phyloP scores from a whole-genome alignment of 345 rosid genomes.

The Rhodomyrtus tomentosa region DNA sequence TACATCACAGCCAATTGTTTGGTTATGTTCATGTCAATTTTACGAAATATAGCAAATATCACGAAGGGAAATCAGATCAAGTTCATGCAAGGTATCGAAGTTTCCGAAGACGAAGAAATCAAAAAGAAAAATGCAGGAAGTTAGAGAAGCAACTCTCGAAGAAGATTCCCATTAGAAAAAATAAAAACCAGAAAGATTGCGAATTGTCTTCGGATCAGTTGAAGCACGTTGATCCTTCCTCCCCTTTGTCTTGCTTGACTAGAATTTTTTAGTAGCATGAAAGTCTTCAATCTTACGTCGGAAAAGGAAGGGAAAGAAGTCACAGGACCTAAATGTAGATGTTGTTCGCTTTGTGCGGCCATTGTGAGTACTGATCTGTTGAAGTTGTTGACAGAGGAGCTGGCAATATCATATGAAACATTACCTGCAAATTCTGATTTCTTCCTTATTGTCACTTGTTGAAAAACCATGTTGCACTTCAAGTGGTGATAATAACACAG shows the following conservation, averaged over 20 bases:
- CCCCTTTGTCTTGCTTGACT: not conserved
- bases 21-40: not conserved
- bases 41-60: not conserved
- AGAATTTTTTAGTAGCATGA: not conserved
- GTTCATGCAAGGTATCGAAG: not conserved
- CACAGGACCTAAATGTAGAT: not conserved
- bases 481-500: too few relatives aligned
- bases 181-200: not conserved
- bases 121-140: not conserved
- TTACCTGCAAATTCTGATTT: not conserved
- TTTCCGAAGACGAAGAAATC: too few relatives aligned
- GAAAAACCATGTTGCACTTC: not conserved
- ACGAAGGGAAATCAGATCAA: not conserved
- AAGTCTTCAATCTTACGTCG: too few relatives aligned
- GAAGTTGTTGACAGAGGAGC: not conserved
- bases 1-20: not conserved
- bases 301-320: not conserved
- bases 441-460: not conserved
- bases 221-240: not conserved
- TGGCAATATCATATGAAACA: not conserved
- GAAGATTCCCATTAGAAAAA: not conserved
- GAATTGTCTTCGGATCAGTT: not conserved
- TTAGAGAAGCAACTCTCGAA: not conserved
- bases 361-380: not conserved
- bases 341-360: not conserved